Conservation (phyloP, 768 basidiomycete species). For the Mycena venus region DNA sequence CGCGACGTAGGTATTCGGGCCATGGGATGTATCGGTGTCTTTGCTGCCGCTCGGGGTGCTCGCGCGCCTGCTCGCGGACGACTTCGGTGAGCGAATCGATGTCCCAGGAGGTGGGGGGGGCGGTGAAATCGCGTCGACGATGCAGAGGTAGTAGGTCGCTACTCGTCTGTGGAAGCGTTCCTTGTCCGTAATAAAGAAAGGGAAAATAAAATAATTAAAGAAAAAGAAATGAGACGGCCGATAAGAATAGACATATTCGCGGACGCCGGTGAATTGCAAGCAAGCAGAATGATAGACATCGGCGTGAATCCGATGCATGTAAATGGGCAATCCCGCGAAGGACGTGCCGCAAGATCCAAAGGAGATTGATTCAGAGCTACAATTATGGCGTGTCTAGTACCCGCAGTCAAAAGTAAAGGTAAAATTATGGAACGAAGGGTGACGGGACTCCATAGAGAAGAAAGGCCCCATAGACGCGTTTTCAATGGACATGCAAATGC, state of each 20-base stretch:
- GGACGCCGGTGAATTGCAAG: no score
- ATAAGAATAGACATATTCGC: not conserved
- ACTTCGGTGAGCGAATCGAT: no score
- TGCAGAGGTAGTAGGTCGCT: constrained; percentile 2
- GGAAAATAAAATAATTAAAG: no score
- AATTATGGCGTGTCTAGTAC: not conserved
- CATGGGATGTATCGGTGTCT: not conserved
- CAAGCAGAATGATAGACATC: no score
- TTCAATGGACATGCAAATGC: not conserved
- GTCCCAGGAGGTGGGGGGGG: constrained; percentile 6
- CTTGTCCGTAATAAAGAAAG: not conserved
- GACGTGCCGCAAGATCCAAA: no score
- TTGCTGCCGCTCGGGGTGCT: not conserved
- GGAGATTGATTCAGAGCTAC: no score
- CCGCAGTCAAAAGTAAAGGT: no score
- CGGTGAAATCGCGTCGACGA: not conserved
- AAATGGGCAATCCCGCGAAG: no score
- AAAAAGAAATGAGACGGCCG: not conserved
- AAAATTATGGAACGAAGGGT: no score
- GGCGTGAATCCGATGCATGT: no score
- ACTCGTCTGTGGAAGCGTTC: constrained; percentile 7
- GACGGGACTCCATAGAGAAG: no score
- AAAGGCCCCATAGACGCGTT: no score
- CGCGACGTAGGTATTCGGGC: not conserved
- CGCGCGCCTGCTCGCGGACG: not conserved